Evolutionary conservation across 1,284 basidiomycete genomes (phyloP).

Genomic region (Ceratobasidium papillatum): DNA sequence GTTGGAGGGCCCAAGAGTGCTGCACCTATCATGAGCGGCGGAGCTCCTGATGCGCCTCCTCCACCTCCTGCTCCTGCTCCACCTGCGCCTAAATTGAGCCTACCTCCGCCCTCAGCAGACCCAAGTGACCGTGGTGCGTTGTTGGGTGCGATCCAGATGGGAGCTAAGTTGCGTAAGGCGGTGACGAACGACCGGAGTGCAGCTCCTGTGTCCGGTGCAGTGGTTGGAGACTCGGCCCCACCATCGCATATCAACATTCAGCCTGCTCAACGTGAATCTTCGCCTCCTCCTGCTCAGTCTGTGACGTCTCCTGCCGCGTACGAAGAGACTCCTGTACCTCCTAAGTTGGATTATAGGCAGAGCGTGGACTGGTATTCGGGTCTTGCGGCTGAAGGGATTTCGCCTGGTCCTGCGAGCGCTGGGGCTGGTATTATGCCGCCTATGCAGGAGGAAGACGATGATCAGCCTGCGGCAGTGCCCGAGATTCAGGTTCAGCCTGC

Average conservation of each 20-base stretch:
- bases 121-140: constrained; percentile 73
- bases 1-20: constrained; percentile 46
- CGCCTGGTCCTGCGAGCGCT: constrained; percentile 36
- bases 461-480: constrained; percentile 54
- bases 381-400: constrained; percentile 76
- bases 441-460: constrained; percentile 62
- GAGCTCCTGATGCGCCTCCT: constrained; percentile 48
- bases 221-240: constrained; percentile 77
- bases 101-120: constrained; percentile 50
- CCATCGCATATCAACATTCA: constrained; percentile 71
- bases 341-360: constrained; percentile 67
- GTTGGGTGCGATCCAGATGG: constrained; percentile 84
- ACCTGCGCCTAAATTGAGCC: constrained; percentile 53
- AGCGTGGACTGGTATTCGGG: constrained; percentile 92
- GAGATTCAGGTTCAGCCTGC: constrained; percentile 62
- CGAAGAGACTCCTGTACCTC: constrained; percentile 17
- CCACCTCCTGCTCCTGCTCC: constrained; percentile 54
- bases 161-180: constrained; percentile 77
- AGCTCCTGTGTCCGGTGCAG: constrained; percentile 73
- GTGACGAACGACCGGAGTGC: constrained; percentile 86
- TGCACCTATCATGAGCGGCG: constrained; percentile 15
- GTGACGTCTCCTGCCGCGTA: constrained; percentile 2
- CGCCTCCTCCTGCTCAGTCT: constrained; percentile 50
- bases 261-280: constrained; percentile 54
- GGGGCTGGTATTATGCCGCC: constrained; percentile 38